Percentiles rank a stretch among this genome's conserved stretches.
These are phyloP conservation scores for Acer yangbiense DNA, from an alignment of 345 rosid genomes.

Conservation along the genomic window DNA sequence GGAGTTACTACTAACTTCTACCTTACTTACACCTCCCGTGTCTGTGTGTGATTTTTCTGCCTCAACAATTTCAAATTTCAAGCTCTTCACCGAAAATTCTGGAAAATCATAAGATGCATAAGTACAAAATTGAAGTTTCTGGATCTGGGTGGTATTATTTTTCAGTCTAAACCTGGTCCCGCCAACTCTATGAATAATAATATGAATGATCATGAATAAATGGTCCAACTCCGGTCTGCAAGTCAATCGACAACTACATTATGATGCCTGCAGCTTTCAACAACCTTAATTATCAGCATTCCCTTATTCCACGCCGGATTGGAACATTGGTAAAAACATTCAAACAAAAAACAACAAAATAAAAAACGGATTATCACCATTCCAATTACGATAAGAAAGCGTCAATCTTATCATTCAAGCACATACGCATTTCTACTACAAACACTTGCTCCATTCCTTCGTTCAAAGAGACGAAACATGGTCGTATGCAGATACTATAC, in stretches of 20 bases:
- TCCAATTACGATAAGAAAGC: not conserved
- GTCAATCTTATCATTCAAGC: not conserved
- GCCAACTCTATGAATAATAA: constrained; percentile 3
- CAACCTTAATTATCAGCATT: not conserved
- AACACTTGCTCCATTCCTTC: not conserved
- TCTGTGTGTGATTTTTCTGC: no score
- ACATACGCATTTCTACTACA: no score
- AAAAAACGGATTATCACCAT: not conserved
- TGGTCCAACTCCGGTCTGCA: not conserved
- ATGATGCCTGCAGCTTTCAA: not conserved
- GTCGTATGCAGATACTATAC: no score
- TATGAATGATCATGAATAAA: not conserved
- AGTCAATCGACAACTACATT: not conserved
- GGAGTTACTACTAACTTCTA: not conserved
- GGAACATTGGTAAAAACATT: no score
- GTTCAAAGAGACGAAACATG: not conserved
- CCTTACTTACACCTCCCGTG: not conserved
- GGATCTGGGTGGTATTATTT: not conserved
- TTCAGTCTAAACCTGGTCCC: not conserved
- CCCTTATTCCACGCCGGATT: no score
- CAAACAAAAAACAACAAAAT: no score
- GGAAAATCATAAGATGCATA: not conserved
- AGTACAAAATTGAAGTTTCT: not conserved
- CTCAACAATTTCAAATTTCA: not conserved
- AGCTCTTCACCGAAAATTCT: not conserved